A percentile compares a stretch with the other conserved stretches of the same genome.
Conservation (phyloP, 441 rosid genomes). For the Populus hybrid region DNA sequence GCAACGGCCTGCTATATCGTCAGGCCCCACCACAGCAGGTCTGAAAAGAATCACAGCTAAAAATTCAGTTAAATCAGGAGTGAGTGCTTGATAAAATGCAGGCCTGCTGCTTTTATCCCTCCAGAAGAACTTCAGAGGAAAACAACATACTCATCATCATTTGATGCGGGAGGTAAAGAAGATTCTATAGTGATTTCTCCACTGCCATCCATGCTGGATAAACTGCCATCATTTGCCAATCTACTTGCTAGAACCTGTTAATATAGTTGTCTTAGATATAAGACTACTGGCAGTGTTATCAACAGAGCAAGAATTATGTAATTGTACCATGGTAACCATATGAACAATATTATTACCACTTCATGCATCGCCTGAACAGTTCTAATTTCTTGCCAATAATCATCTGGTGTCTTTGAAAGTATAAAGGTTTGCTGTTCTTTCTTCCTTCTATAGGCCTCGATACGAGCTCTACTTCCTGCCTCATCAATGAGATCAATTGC, state of each 20-base stretch:
- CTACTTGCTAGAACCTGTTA: constrained; percentile 63
- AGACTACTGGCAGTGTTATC: constrained; percentile 21
- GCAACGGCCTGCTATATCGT: constrained; percentile 46
- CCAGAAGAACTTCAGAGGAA: constrained; percentile 3
- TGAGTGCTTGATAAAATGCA: constrained; percentile 4
- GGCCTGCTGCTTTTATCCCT: constrained; percentile 9
- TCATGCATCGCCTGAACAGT: constrained; percentile 69
- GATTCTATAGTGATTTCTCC: constrained; percentile 54
- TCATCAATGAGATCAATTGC: constrained; percentile 62
- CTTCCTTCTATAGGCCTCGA: constrained; percentile 76
- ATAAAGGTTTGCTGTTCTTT: constrained; percentile 71
- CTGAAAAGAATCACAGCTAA: constrained; percentile 43
- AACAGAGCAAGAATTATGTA: constrained; percentile 21
- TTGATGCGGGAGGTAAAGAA: constrained; percentile 46
- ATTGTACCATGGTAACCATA: not conserved
- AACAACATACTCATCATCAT: constrained; percentile 59
- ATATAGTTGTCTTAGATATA: constrained; percentile 10
- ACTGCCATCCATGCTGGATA: constrained; percentile 39
- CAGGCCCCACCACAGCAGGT: constrained; percentile 69
- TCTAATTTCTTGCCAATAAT: constrained; percentile 78
- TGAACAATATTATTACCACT: constrained; percentile 55
- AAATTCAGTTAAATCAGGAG: constrained; percentile 10
- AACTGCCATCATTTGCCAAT: constrained; percentile 40
- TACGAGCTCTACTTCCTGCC: constrained; percentile 90
- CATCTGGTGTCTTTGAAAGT: constrained; percentile 80